Evolutionary conservation across 495 filamentous ascomycete genomes (phyloP), one percentile per base, ranked within the genome.

Genomic region (Evernia prunastri): DNA sequence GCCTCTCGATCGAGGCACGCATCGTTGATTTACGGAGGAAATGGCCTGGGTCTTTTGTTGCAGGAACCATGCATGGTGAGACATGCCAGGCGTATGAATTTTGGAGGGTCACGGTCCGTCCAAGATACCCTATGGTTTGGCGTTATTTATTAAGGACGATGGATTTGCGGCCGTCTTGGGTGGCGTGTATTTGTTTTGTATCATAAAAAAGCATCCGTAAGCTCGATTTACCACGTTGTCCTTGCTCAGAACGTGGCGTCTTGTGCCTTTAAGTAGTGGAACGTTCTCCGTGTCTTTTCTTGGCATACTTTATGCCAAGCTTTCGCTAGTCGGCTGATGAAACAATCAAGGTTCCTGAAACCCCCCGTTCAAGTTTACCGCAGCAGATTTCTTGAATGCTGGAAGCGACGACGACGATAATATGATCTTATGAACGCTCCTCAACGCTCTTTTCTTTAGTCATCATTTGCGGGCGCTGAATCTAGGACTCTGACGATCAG

Each of bases 1-100:
- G n/a, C 53, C 66, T 17, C 33, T 60, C 31, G 66, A 68, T 60
- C 45, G 61, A 53, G 62, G 62, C 39, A 57, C 65, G 18, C 61
- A 68, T 47, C 66, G 68, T 66, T 70, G 58, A 70, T 18, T 27
- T 65, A 17, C 10, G 10, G 31, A n/a, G 23, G n/a, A 57, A 40
- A 17, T 18, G 25, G 47, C 9, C 56, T 20, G 2, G 8, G 31
- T 29, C 25, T 20, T 9, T 9, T 29, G 47, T 17, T 25, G 3
- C 37, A 47, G 33, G 23, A 53, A 64, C 31, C 40, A 27, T 64
- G 58, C 47, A 65, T 54, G 31, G 37, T 63, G n/a, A 25, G 31
- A 29, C 17, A 25, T 8, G 51, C 23, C 8, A 18, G 58, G 63
- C 36, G 47, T 61, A n/a, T 54, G 54, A 56, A 20, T 49, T 37